A percentile compares a stretch with the other conserved stretches of the same genome.
phyloP scores from a whole-genome alignment of 176 grass and related monocot genomes.

The Musa troglodytarum region DNA sequence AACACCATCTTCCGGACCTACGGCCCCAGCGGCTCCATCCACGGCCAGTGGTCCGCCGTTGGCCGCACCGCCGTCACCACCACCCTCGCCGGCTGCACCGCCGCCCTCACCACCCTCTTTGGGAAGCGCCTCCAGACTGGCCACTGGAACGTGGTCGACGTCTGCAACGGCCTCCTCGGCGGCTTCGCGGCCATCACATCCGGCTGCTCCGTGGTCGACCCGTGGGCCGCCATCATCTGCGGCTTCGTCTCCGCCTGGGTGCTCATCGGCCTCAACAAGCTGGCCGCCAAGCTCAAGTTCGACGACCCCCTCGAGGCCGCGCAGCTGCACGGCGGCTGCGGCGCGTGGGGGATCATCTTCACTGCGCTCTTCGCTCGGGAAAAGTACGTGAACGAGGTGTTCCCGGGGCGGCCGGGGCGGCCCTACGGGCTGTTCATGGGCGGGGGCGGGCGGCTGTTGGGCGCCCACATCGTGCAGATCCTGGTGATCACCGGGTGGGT shows the following conservation, averaged over 20 bases:
- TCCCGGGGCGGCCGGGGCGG: neutral
- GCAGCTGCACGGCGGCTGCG: constrained; percentile 8
- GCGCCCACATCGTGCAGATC: neutral
- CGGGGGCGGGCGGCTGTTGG: neutral
- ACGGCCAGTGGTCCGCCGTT: constrained; percentile 9
- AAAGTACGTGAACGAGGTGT: neutral
- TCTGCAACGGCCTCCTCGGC: constrained; percentile 16
- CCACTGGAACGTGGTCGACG: constrained; percentile 7
- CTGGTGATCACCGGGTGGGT: neutral
- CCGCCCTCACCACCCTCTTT: constrained; percentile 10
- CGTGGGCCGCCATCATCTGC: constrained; percentile 12
- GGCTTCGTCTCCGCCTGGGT: constrained; percentile 13
- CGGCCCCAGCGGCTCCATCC: constrained; percentile 3
- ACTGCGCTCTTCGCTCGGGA: constrained; percentile 1
- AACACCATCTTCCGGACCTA: neutral
- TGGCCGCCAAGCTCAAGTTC: neutral
- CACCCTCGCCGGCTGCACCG: constrained; percentile 8
- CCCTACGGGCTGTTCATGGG: neutral
- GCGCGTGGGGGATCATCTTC: constrained; percentile 6
- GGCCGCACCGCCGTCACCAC: constrained; percentile 14
- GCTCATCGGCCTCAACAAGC: constrained; percentile 7
- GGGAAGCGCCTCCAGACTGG: constrained; percentile 4
- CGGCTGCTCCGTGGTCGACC: constrained; percentile 11
- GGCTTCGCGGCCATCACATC: constrained; percentile 11
- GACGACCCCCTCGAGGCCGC: constrained; percentile 12